These are phyloP conservation scores for Parmelia sp. DNA, from an alignment of 495 filamentous ascomycete species.

Conservation along the genomic window DNA sequence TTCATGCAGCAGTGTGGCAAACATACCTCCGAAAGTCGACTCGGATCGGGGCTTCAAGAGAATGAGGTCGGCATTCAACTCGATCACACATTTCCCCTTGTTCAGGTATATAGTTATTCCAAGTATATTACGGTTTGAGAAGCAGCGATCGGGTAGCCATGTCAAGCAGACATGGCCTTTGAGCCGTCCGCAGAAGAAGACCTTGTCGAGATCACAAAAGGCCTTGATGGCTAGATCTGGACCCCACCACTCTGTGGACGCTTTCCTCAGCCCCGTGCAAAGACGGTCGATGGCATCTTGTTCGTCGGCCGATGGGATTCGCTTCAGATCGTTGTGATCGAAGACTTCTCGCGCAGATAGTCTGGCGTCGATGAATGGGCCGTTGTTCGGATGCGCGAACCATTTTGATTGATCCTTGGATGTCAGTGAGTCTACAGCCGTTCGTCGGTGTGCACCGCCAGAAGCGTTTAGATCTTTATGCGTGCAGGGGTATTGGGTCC, in stretches of 20 bases:
- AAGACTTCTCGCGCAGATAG: neutral
- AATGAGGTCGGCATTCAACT: neutral
- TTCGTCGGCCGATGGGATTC: neutral
- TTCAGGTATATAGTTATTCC: neutral
- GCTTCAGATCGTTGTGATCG: neutral
- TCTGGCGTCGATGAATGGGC: neutral
- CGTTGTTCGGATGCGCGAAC: neutral
- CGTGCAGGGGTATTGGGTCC: too few species aligned
- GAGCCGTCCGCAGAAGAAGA: neutral
- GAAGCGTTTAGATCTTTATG: too few species aligned
- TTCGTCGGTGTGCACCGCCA: too few species aligned
- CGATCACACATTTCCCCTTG: neutral
- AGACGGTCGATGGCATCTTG: neutral
- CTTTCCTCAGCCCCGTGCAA: neutral
- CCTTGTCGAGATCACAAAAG: neutral
- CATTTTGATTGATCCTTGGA: neutral
- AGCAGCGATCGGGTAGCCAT: neutral
- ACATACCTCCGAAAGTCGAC: neutral
- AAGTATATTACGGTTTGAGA: too few species aligned
- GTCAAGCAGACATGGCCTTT: neutral
- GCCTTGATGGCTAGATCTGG: constrained; percentile 1
- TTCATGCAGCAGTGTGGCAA: neutral
- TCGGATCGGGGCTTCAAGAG: neutral
- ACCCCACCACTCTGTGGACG: neutral
- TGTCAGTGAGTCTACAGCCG: too few species aligned